Evolutionary conservation across 306 rosid species (phyloP).

Genomic region (Benincasa hispida): DNA sequence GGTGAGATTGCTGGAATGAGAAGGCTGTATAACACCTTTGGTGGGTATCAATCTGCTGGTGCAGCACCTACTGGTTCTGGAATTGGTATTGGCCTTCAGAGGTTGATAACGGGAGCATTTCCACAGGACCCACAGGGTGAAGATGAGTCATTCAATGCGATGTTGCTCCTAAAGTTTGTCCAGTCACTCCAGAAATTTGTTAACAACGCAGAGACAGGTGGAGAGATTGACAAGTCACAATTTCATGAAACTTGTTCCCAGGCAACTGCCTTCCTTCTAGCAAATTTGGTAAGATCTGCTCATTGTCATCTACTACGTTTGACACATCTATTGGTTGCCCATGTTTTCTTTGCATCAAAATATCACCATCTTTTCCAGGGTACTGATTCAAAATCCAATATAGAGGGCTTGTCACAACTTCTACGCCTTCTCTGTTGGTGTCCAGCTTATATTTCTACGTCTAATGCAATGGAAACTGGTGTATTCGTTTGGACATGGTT

Average conservation of each 20-base stretch:
- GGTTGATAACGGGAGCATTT: constrained; percentile 90
- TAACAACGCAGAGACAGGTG: constrained; percentile 78
- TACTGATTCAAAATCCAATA: constrained; percentile 64
- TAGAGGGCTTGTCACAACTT: constrained; percentile 97
- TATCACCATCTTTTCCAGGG: constrained; percentile 40
- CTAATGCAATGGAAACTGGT: constrained; percentile 92
- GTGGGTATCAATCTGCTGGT: constrained; percentile 61
- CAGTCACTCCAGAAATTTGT: constrained; percentile 84
- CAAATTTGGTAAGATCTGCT: constrained; percentile 61
- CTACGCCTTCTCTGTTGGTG: constrained; percentile 99
- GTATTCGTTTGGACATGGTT: constrained; percentile 97
- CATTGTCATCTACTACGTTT: background rate
- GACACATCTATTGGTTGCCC: background rate
- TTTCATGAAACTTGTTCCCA: constrained; percentile 96
- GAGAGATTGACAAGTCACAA: constrained; percentile 70
- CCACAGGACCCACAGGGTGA: constrained; percentile 71
- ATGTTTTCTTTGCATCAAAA: constrained; percentile 17
- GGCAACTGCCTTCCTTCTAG: constrained; percentile 85
- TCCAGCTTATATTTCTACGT: constrained; percentile 88
- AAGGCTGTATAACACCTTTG: constrained; percentile 87
- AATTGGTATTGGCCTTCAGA: constrained; percentile 71
- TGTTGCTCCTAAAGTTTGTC: constrained; percentile 78
- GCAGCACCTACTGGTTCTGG: constrained; percentile 56
- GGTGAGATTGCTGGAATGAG: constrained; percentile 99
- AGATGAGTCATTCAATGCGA: constrained; percentile 73